These are phyloP conservation scores for Boechera divaricarpa DNA, from an alignment of 345 rosid genomes.

Conservation along the genomic window DNA sequence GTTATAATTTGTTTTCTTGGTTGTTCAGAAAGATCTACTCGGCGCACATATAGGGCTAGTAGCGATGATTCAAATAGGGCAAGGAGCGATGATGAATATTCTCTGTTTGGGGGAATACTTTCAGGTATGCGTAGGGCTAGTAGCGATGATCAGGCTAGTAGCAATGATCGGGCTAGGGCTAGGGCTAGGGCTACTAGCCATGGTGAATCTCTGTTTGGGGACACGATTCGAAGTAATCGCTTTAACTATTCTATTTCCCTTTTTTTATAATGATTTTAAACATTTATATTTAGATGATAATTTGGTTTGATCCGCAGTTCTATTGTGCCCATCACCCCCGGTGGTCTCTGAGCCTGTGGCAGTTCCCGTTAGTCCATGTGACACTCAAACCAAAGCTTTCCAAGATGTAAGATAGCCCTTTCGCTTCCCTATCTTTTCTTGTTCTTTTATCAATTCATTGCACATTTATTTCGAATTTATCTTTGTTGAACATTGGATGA, in stretches of 20 bases:
- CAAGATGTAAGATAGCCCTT: conserved; percentile 50
- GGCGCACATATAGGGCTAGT: background rate
- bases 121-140: background rate
- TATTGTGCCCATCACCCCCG: background rate
- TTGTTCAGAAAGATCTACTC: background rate
- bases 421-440: background rate
- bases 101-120: background rate
- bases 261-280: background rate
- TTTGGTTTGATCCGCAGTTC: background rate
- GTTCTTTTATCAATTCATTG: too few species aligned
- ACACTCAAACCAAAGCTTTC: conserved; percentile 70
- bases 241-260: background rate
- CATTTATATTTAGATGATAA: background rate
- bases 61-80: background rate
- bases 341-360: conserved; percentile 39
- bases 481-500: too few species aligned
- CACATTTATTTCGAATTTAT: background rate
- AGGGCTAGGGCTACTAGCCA: background rate
- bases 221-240: background rate
- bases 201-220: background rate
- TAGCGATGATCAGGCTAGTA: background rate
- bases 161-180: background rate
- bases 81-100: too few species aligned
- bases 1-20: background rate
- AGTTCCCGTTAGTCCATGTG: conserved; percentile 63